Conservation (phyloP, 2,329 filamentous ascomycete species). For the Colletotrichum eleusines region DNA sequence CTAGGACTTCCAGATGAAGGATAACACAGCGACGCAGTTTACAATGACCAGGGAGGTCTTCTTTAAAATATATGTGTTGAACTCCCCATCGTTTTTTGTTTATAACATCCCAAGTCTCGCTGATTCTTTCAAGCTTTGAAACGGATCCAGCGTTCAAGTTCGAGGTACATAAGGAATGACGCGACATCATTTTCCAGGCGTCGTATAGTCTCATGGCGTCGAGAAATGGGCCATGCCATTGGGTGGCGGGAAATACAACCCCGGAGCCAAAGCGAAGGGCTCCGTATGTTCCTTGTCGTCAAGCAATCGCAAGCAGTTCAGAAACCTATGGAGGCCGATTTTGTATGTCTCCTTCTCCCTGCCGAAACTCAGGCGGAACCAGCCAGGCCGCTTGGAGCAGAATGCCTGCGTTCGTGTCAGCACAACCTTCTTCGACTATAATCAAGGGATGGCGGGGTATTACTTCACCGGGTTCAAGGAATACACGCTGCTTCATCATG, state of each 20-base stretch:
- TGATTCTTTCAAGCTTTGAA: background rate
- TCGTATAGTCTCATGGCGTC: background rate
- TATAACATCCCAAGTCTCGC: no score
- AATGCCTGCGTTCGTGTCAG: background rate
- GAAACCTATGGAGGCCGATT: slow-evolving; percentile 22
- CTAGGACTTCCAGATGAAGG: no score
- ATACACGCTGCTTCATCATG: slow-evolving; percentile 24
- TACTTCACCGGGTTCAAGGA: slow-evolving; percentile 26
- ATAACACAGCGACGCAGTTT: no score
- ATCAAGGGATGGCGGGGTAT: background rate
- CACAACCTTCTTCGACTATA: background rate
- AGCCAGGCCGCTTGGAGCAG: slow-evolving; percentile 14
- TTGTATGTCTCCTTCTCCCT: slow-evolving; percentile 26
- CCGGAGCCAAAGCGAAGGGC: background rate
- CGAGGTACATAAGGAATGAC: background rate
- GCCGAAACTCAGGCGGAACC: slow-evolving; percentile 31
- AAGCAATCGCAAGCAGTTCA: slow-evolving; percentile 8
- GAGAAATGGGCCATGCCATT: background rate
- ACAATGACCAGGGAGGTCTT: no score
- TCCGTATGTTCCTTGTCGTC: slow-evolving; percentile 12
- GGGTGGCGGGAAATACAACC: slow-evolving; percentile 1
- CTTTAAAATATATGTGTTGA: no score
- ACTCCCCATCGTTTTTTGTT: no score
- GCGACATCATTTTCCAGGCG: background rate
- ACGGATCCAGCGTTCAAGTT: rapidly evolving